Conservation (phyloP, 2,329 filamentous ascomycete genomes). For the Fusarium succisae region DNA sequence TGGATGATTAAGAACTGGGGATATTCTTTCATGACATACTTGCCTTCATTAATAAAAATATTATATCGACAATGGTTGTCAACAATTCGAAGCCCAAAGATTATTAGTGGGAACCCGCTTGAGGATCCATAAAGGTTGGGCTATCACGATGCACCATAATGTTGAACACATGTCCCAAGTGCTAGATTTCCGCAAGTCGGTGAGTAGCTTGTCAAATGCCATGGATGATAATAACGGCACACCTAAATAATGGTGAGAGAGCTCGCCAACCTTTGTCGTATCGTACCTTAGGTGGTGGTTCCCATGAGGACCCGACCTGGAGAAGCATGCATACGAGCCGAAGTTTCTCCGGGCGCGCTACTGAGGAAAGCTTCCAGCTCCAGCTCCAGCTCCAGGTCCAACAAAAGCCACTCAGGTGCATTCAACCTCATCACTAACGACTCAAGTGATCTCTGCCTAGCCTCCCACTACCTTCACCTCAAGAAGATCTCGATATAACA, state of each 20-base stretch:
- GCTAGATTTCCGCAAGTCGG: neutral
- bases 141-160: neutral
- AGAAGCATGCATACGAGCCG: slow-evolving; percentile 13
- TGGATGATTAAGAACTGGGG: neutral
- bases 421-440: neutral
- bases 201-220: neutral
- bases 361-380: neutral
- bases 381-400: neutral
- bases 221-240: neutral
- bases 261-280: neutral
- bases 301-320: neutral
- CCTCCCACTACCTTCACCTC: neutral
- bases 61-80: neutral
- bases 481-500: neutral
- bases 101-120: neutral
- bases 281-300: neutral
- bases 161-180: neutral
- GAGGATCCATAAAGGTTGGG: neutral
- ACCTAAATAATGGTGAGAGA: neutral
- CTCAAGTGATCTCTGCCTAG: neutral
- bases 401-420: neutral
- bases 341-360: slow-evolving; percentile 28
- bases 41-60: neutral
- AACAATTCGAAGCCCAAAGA: neutral
- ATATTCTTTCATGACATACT: neutral